phyloP scores from a whole-genome alignment of 257 asterid genomes.

The Forsythia viridissima region DNA sequence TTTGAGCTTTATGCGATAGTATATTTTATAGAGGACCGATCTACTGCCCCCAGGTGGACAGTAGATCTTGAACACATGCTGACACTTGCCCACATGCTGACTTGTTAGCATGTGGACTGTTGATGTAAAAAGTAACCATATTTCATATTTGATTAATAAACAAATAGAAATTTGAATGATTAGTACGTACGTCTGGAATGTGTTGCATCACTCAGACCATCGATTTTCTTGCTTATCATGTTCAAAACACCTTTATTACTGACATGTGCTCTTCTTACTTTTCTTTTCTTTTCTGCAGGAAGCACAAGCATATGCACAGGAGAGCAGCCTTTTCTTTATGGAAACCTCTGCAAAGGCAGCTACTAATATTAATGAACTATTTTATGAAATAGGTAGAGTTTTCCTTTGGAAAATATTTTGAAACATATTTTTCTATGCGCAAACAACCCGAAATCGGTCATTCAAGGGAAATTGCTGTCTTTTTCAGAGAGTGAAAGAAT shows the following conservation, averaged over 20 bases:
- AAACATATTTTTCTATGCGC: conserved; percentile 1
- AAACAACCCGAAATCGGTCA: background rate
- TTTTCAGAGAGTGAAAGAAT: background rate
- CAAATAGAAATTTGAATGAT: background rate
- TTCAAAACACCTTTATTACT: conserved; percentile 1
- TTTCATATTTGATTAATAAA: background rate
- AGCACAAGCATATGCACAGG: conserved; percentile 62
- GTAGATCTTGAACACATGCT: too few relatives aligned
- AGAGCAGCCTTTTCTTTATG: conserved; percentile 69
- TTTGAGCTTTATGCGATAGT: background rate
- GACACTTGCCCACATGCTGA: too few relatives aligned
- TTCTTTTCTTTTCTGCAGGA: conserved; percentile 40
- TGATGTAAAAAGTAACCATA: too few relatives aligned
- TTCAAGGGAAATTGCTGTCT: background rate
- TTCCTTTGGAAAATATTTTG: background rate
- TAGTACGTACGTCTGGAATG: background rate
- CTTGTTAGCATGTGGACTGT: too few relatives aligned
- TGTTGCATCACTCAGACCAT: background rate
- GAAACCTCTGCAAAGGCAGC: conserved; percentile 81
- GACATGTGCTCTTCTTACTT: background rate
- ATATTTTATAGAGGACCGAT: too few relatives aligned
- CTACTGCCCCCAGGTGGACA: too few relatives aligned
- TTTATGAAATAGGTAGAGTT: conserved; percentile 54
- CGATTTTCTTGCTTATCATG: background rate
- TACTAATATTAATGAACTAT: conserved; percentile 53